These are phyloP conservation scores for Apiotrichum porosum DNA, from an alignment of 1,284 basidiomycete species.

Conservation along the genomic window DNA sequence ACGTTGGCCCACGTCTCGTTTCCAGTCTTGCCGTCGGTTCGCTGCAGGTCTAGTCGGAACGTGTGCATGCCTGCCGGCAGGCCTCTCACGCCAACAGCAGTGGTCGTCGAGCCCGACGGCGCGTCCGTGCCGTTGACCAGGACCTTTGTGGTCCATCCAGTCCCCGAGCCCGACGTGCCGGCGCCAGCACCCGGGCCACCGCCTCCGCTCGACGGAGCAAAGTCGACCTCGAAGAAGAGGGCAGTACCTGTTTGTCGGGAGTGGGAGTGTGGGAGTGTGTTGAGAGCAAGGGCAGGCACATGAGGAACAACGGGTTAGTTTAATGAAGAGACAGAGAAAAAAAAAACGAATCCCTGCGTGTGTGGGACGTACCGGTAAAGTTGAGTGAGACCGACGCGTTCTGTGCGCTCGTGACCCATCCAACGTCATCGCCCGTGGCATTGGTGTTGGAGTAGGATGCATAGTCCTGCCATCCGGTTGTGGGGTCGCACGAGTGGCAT, in stretches of 20 bases:
- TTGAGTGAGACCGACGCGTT: conserved; percentile 14
- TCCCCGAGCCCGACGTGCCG: neutral
- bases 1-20: conserved; percentile 19
- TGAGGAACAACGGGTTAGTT: neutral
- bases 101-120: neutral
- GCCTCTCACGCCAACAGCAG: conserved; percentile 7
- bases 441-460: conserved; percentile 4
- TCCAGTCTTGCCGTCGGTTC: neutral
- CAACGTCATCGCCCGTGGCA: conserved; percentile 18
- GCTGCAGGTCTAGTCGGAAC: conserved; percentile 15
- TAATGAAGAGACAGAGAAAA: neutral
- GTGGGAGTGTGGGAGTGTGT: neutral
- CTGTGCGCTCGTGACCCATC: conserved; percentile 15
- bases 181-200: neutral
- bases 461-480: conserved; percentile 1
- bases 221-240: conserved; percentile 1
- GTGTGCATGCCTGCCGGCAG: conserved; percentile 23
- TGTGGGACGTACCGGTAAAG: conserved; percentile 24
- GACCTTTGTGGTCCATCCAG: conserved; percentile 8
- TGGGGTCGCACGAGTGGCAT: conserved; percentile 24
- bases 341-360: neutral
- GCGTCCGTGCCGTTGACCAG: conserved; percentile 17
- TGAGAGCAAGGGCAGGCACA: neutral
- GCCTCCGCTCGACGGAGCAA: neutral
- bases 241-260: conserved; percentile 1